Evolutionary conservation across 2,329 filamentous ascomycete genomes (phyloP), one percentile per base, ranked within the genome.

Genomic region (Pyrenophora teres): DNA sequence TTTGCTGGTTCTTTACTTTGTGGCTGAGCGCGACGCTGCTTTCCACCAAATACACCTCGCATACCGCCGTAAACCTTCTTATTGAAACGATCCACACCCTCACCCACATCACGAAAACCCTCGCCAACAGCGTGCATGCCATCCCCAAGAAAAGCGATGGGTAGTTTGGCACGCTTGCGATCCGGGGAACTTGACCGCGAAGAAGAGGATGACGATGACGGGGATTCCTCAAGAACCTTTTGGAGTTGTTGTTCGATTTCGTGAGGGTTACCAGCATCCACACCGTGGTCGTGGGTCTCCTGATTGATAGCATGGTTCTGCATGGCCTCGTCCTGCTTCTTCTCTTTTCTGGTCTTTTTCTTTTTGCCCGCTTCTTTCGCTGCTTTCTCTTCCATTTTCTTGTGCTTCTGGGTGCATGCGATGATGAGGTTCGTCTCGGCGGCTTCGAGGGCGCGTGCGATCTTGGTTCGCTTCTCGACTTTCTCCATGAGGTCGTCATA

Each of bases 391-490:
- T 81, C 70, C 64, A 85, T 80, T 68, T 93, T 88, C n/a, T 88
- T 76, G 61, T 97, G 86, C 12, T 85, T 86, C 69, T 87, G 90
- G 68, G 92, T 92, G 48, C 90, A 92, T 39, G 81, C 80, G 52
- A 86, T 87, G 61, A 99, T 89, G 35, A 99, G 78, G 18, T 90
- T 85, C 0, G 91, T 97, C 73, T 97, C 88, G 1, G 93, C 93
- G 7, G 76, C 75, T 68, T 99, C 94, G 0, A 99, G 82, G 49
- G 80, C 78, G 36, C 81, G 72, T 40, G 93, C 91, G 12, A 96
- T 77, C 7, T 82, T 76, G 54, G 92, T 85, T 38, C 94, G 84
- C 57, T 85, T 78, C 41, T 89, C 83, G 39, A 97, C 88, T 70
- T 97, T 97, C 55, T 92, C 88, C 40, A 90, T 82, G 9, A 99